phyloP scores from a whole-genome alignment of 208 protist species.

The Vickermania ingenoplastis region DNA sequence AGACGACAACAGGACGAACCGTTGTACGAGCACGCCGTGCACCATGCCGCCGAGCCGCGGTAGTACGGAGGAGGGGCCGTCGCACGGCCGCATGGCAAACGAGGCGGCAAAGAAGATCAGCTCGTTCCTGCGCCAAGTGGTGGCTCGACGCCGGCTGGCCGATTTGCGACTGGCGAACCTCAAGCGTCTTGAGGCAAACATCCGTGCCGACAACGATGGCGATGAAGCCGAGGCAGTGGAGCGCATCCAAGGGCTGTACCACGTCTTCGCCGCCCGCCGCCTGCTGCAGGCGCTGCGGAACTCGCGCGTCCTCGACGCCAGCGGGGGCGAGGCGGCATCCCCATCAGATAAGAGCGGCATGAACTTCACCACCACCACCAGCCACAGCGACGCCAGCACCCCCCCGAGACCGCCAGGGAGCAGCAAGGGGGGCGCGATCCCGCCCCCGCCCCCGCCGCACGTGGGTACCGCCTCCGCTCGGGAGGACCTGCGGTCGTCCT shows the following conservation, averaged over 20 bases:
- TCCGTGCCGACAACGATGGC: slow-evolving; percentile 21
- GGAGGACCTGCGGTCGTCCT: neutral
- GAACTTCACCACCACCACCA: neutral
- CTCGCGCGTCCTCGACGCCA: slow-evolving; percentile 9
- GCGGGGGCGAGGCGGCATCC: too few relatives aligned
- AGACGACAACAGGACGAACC: too few relatives aligned
- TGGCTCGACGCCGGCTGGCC: slow-evolving; percentile 8
- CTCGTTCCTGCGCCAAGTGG: slow-evolving; percentile 11
- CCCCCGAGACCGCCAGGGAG: neutral
- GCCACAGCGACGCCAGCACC: neutral
- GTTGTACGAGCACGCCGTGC: too few relatives aligned
- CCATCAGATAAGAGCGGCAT: too few relatives aligned
- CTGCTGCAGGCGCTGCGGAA: slow-evolving; percentile 9
- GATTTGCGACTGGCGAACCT: slow-evolving; percentile 5
- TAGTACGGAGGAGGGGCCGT: too few relatives aligned
- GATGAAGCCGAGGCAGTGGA: slow-evolving; percentile 26
- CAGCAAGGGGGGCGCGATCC: too few relatives aligned
- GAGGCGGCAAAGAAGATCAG: slow-evolving; percentile 22
- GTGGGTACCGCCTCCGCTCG: too few relatives aligned
- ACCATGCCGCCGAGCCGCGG: too few relatives aligned
- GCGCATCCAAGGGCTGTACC: slow-evolving; percentile 50
- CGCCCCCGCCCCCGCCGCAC: too few relatives aligned
- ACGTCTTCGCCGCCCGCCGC: slow-evolving; percentile 32
- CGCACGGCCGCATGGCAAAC: neutral
- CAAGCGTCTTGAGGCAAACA: slow-evolving; percentile 11